Conservation (phyloP, 2,329 filamentous ascomycete genomes). For the Fusarium sp. region DNA sequence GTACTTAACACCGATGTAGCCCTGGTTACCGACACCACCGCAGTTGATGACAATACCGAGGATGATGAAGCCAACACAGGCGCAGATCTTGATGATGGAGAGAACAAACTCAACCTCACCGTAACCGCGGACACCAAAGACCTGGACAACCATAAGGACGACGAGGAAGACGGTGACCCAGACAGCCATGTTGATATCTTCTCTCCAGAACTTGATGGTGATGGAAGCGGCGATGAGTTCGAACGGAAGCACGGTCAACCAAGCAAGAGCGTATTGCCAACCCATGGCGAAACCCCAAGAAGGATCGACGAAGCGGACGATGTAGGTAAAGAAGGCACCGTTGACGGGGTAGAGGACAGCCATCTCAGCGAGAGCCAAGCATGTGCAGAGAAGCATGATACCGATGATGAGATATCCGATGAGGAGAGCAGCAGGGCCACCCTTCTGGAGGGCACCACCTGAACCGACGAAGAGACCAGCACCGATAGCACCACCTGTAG, state of each 20-base stretch:
- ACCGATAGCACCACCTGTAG: conserved; percentile 59
- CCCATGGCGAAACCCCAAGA: conserved; percentile 97
- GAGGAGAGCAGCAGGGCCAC: conserved; percentile 83
- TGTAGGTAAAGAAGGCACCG: conserved; percentile 92
- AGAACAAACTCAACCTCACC: conserved; percentile 92
- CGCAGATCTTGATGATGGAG: conserved; percentile 85
- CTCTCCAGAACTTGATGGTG: conserved; percentile 85
- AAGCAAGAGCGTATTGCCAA: conserved; percentile 93
- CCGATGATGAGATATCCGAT: conserved; percentile 71
- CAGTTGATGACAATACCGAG: conserved; percentile 88
- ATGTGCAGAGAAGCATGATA: conserved; percentile 64
- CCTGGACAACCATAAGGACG: conserved; percentile 82
- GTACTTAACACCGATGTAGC: conserved; percentile 83
- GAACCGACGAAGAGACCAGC: conserved; percentile 91
- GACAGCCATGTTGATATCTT: conserved; percentile 73
- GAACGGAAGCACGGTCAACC: conserved; percentile 85
- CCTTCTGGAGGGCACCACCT: conserved; percentile 75
- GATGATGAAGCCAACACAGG: conserved; percentile 72
- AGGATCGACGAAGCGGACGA: conserved; percentile 90
- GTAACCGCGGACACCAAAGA: conserved; percentile 89
- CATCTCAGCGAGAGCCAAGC: conserved; percentile 92
- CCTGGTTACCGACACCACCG: conserved; percentile 78
- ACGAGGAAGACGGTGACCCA: conserved; percentile 87
- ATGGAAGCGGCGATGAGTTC: conserved; percentile 90
- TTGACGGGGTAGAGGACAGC: conserved; percentile 91